Conservation (phyloP, 805 yeast genomes). For the Saccharomycopsis selenospora region DNA sequence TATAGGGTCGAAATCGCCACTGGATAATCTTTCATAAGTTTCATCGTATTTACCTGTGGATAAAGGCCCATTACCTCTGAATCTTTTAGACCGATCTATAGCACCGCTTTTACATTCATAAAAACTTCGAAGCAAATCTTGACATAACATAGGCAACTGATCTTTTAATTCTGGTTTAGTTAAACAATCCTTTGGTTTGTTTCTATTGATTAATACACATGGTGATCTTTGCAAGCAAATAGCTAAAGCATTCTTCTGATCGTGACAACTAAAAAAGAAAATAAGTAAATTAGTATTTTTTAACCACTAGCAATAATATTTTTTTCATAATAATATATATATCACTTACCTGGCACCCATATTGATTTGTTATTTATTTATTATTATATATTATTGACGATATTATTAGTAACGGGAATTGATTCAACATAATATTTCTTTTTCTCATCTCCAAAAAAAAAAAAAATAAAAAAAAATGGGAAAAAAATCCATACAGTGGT, state of each 20-base stretch:
- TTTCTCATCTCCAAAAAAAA: too few relatives aligned
- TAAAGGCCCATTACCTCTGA: slow-evolving; percentile 87
- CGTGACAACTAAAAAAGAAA: slow-evolving; percentile 80
- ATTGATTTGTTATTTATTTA: not conserved
- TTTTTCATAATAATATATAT: not conserved
- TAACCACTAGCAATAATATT: not conserved
- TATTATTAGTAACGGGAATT: too few relatives aligned
- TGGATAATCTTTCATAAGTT: slow-evolving; percentile 67
- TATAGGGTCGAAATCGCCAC: slow-evolving; percentile 74
- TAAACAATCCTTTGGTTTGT: slow-evolving; percentile 84
- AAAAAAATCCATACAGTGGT: too few relatives aligned
- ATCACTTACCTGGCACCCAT: slow-evolving; percentile 1
- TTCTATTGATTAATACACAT: slow-evolving; percentile 83
- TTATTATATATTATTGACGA: too few relatives aligned
- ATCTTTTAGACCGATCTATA: slow-evolving; percentile 85
- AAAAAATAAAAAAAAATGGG: too few relatives aligned
- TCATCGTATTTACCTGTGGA: slow-evolving; percentile 92
- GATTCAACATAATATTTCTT: too few relatives aligned
- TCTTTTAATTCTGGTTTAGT: slow-evolving; percentile 69
- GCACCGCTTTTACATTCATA: slow-evolving; percentile 88
- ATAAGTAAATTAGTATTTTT: too few relatives aligned
- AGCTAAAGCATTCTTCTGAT: slow-evolving; percentile 91
- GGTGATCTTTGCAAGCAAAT: slow-evolving; percentile 94
- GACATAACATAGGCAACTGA: slow-evolving; percentile 81
- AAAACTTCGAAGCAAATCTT: slow-evolving; percentile 76